These are phyloP conservation scores for Blastocystis sp. DNA, from an alignment of 352 stramenopile species.

Conservation along the genomic window DNA sequence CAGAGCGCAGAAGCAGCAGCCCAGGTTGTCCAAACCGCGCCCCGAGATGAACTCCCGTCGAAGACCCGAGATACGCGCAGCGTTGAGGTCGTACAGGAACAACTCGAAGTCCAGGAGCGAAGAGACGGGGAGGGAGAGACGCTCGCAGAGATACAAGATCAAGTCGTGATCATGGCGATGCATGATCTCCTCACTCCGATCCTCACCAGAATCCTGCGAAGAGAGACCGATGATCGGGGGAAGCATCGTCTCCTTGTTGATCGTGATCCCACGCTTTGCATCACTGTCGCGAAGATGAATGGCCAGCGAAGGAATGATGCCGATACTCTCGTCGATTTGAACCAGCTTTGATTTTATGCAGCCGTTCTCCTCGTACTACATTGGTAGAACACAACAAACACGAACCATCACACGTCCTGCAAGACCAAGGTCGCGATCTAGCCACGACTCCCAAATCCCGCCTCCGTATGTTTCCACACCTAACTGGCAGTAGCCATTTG, in stretches of 20 bases:
- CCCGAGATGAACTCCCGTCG: conserved; percentile 90
- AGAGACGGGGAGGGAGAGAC: not conserved
- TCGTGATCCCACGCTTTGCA: conserved; percentile 75
- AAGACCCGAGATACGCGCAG: conserved; percentile 75
- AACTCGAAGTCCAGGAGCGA: conserved; percentile 47
- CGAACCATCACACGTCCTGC: conserved; percentile 82
- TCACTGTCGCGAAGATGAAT: conserved; percentile 84
- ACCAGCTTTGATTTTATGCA: conserved; percentile 70
- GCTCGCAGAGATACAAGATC: conserved; percentile 13
- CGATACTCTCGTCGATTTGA: conserved; percentile 84
- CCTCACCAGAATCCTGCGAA: not conserved
- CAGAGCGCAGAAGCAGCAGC: conserved; percentile 77
- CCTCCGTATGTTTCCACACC: conserved; percentile 79
- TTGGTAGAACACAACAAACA: conserved; percentile 50
- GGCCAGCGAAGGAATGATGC: conserved; percentile 89
- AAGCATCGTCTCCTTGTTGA: conserved; percentile 93
- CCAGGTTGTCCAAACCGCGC: conserved; percentile 90
- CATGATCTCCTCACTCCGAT: not conserved
- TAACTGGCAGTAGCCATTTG: conserved; percentile 75
- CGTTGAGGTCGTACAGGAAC: conserved; percentile 54
- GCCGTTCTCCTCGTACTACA: conserved; percentile 49
- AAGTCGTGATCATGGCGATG: not conserved
- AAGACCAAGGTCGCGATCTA: conserved; percentile 88
- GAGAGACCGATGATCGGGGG: conserved; percentile 78
- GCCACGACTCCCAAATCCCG: conserved; percentile 94